A percentile compares a stretch with the other conserved stretches of the same genome.
phyloP scores from a whole-genome alignment of 2,329 filamentous ascomycete species.

The Penicillium sp. region DNA sequence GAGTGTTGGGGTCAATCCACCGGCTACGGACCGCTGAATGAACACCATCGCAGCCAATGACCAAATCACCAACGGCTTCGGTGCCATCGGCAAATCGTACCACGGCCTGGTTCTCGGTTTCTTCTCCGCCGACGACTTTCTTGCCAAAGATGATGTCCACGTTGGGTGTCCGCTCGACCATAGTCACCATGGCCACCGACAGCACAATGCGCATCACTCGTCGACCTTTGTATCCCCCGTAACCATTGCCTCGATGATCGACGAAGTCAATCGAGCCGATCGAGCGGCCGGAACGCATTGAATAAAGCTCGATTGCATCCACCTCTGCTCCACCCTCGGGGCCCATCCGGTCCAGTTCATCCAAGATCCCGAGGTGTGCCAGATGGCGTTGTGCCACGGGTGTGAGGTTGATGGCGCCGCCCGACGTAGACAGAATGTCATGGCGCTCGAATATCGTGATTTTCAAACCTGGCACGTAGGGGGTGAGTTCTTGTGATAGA shows the following conservation, averaged over 20 bases:
- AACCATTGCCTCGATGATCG: slow-evolving; percentile 36
- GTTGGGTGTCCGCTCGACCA: slow-evolving; percentile 36
- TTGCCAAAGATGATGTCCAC: slow-evolving; percentile 44
- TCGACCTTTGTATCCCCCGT: slow-evolving; percentile 41
- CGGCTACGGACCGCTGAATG: slow-evolving; percentile 39
- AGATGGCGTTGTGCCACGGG: slow-evolving; percentile 46
- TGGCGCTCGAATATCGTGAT: slow-evolving; percentile 44
- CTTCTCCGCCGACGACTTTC: slow-evolving; percentile 37
- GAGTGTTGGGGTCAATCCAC: slow-evolving; percentile 36
- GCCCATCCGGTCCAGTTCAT: slow-evolving; percentile 39
- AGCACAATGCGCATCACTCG: slow-evolving; percentile 44
- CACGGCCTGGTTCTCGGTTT: slow-evolving; percentile 30
- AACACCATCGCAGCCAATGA: slow-evolving; percentile 44
- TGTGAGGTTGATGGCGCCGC: slow-evolving; percentile 46
- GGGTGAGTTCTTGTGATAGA: slow-evolving; percentile 32
- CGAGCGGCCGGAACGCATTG: slow-evolving; percentile 37
- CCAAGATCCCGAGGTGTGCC: slow-evolving; percentile 41
- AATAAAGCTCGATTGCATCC: slow-evolving; percentile 43
- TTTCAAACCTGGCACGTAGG: slow-evolving; percentile 32
- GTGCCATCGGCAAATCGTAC: slow-evolving; percentile 41
- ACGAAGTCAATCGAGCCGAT: slow-evolving; percentile 42
- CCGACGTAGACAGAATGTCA: slow-evolving; percentile 42
- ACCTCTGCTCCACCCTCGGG: slow-evolving; percentile 40
- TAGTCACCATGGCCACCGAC: slow-evolving; percentile 41
- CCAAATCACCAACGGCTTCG: slow-evolving; percentile 32